Percentiles rank a stretch among this genome's conserved stretches.
These are phyloP conservation scores for Colletotrichum magnum DNA, from an alignment of 2,329 filamentous ascomycete species.

Conservation along the genomic window DNA sequence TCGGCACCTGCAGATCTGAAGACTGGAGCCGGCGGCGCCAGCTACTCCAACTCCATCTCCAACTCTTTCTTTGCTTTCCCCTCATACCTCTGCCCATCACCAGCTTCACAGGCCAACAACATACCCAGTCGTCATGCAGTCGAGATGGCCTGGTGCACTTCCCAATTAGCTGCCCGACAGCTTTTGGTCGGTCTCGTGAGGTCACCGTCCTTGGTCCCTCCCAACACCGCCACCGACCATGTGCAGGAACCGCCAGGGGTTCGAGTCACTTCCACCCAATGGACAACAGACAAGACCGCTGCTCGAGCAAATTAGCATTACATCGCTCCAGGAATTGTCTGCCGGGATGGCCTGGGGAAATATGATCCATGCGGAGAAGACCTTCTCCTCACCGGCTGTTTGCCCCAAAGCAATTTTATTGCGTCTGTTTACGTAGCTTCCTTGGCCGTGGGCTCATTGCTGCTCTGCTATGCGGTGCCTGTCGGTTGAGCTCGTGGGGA, in stretches of 20 bases:
- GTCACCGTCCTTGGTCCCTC: conserved; percentile 10
- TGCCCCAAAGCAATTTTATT: conserved; percentile 35
- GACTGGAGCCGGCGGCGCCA: conserved; percentile 9
- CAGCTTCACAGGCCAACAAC: conserved; percentile 31
- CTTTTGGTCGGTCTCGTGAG: conserved; percentile 19
- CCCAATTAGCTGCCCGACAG: conserved; percentile 17
- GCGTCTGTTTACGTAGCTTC: conserved; percentile 34
- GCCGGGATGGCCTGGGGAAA: not conserved
- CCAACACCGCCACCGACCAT: conserved; percentile 29
- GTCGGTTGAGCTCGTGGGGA: conserved; percentile 2
- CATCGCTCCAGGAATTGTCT: conserved; percentile 37
- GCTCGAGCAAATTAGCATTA: conserved; percentile 33
- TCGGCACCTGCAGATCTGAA: conserved; percentile 21
- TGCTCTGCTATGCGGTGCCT: not conserved
- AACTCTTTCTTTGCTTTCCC: conserved; percentile 29
- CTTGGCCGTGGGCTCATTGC: conserved; percentile 32
- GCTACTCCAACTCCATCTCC: conserved; percentile 28
- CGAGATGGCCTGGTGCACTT: conserved; percentile 15
- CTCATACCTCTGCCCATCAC: conserved; percentile 25
- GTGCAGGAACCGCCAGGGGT: conserved; percentile 35
- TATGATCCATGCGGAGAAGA: conserved; percentile 40
- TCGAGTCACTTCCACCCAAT: conserved; percentile 34
- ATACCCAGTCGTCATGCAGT: not conserved
- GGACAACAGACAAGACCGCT: conserved; percentile 37
- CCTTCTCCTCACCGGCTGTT: conserved; percentile 24